Base-by-base conservation (phyloP, 2,329 filamentous ascomycete genomes). In the Aspergillus fumigatiaffinis region DNA sequence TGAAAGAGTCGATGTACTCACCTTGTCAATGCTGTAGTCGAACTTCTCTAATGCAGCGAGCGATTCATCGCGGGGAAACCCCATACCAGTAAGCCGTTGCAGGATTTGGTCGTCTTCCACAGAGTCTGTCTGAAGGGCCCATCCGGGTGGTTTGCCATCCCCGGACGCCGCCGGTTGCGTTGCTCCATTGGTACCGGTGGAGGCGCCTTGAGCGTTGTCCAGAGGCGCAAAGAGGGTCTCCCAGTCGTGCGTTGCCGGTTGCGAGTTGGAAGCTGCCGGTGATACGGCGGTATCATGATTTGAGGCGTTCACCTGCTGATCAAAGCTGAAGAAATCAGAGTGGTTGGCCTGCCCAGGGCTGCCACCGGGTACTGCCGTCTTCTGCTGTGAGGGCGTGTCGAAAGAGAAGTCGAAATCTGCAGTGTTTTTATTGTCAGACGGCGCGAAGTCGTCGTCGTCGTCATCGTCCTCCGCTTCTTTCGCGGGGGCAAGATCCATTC, bases 21-120 rank as follows among this genome's bases (percentile, higher is more conserved):
- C 93, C 85, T 90, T 91, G 76, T 96, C 92, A 71, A 97, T 83
- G 73, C 97, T 94, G 76, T 97, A 97, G 77, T 97, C 92, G 72
- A 90, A 96, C 74, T 93, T 92, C 80, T 97, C 93, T 71, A 97
- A 77, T 25, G 94, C 93, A 51, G 81, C 80, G 38, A 97, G 77
- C 17, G 91, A 89, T 52, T 90, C 86, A 7, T 81, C 78, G 29
- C 93, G 82, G 4, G 85, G 77, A 71, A 95, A 97, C 0, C 93
- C 93, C 92, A 97, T 96, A 9, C 85, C 83, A 1, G 91, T 96
- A 69, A 97, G 74, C 65, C 92, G 87, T 80, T 96, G 95, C 64
- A 97, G 77, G 56, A 96, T 93, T 8, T 91, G 89, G 70, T 97
- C 93, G 69, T 97, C 93, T 68, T 95, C 90, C 68, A 89, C 89